Conservation (phyloP, 345 rosid species). For the Raphanus raphanistrum region DNA sequence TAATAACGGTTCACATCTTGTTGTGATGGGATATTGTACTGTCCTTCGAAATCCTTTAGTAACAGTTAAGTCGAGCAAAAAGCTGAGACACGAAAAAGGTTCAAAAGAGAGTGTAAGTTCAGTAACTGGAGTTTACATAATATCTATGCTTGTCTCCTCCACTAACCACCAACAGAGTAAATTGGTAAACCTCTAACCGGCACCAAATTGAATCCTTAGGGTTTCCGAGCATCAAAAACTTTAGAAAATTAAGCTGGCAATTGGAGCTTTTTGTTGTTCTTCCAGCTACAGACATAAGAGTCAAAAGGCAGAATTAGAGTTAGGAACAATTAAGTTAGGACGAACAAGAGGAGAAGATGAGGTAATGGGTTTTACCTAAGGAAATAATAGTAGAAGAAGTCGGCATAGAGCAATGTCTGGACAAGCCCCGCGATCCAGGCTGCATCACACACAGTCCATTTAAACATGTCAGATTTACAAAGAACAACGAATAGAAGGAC, state of each 20-base stretch:
- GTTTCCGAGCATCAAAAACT: not conserved
- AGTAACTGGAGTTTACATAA: constrained; percentile 26
- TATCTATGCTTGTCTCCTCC: constrained; percentile 19
- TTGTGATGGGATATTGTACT: not conserved
- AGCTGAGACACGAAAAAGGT: not conserved
- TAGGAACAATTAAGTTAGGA: not conserved
- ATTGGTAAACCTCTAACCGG: constrained; percentile 6
- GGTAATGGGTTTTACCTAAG: constrained; percentile 46
- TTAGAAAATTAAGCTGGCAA: constrained; percentile 60
- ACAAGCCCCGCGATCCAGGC: constrained; percentile 83
- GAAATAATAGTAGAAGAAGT: constrained; percentile 82
- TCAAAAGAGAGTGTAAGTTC: constrained; percentile 13
- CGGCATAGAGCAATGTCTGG: constrained; percentile 73
- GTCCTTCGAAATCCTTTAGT: constrained; percentile 1
- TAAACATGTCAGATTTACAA: constrained; percentile 4
- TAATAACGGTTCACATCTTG: not conserved
- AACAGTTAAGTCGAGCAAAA: constrained; percentile 7
- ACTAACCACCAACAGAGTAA: constrained; percentile 25
- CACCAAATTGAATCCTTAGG: constrained; percentile 12
- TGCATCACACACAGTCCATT: constrained; percentile 36
- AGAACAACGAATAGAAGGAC: not conserved
- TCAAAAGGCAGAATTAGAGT: not conserved
- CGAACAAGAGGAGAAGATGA: not conserved
- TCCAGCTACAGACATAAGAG: constrained; percentile 61
- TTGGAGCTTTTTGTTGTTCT: constrained; percentile 78